phyloP scores from a whole-genome alignment of 2,329 filamentous ascomycete species.

The Tolypocladium guangdongense region DNA sequence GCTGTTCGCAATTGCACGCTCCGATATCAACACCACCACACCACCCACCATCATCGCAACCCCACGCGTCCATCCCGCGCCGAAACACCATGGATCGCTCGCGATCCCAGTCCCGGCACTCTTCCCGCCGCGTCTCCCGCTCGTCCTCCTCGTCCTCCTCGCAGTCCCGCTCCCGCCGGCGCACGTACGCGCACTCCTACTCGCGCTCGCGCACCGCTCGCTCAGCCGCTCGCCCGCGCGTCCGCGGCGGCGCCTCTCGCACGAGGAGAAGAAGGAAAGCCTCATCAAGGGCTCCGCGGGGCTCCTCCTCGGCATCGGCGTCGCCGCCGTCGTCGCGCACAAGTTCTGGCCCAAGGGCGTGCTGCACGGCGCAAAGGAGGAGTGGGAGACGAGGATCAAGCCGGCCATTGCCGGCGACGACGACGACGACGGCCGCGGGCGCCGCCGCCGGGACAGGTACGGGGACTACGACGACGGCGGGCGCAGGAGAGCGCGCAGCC shows the following conservation, averaged over 20 bases:
- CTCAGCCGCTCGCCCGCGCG: slow-evolving; percentile 10
- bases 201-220: slow-evolving; percentile 10
- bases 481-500: background rate
- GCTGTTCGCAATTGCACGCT: background rate
- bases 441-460: background rate
- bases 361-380: slow-evolving; percentile 15
- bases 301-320: slow-evolving; percentile 22
- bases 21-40: background rate
- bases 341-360: slow-evolving; percentile 23
- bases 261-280: slow-evolving; percentile 9
- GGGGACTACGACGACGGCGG: slow-evolving; percentile 2
- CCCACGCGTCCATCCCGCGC: background rate
- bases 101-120: slow-evolving; percentile 2
- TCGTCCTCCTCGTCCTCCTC: slow-evolving; percentile 8
- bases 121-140: background rate
- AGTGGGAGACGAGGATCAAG: slow-evolving; percentile 13
- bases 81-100: slow-evolving; percentile 4
- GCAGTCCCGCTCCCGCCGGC: slow-evolving; percentile 6
- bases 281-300: slow-evolving; percentile 20
- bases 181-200: background rate
- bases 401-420: background rate
- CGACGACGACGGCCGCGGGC: background rate
- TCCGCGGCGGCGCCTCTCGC: slow-evolving; percentile 4
- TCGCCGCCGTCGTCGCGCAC: slow-evolving; percentile 22
- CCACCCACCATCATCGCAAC: background rate